Conservation (phyloP, 331 rosid species). For the Spiraea crenata region DNA sequence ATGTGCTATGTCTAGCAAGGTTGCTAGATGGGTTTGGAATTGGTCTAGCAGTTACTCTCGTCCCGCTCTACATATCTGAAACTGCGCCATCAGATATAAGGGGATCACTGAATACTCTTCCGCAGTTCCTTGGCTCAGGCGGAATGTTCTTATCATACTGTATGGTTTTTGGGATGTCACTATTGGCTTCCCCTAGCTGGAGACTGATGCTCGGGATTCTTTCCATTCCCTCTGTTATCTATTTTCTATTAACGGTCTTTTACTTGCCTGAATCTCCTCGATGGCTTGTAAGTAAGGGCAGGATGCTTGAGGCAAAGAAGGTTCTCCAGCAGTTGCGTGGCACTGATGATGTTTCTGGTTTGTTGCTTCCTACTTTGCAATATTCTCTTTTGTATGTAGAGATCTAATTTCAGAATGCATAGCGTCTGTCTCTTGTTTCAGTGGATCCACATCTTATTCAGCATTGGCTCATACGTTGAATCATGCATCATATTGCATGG, state of each 20-base stretch:
- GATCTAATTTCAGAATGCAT: constrained; percentile 1
- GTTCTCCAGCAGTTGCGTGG: constrained; percentile 84
- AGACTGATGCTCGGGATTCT: constrained; percentile 63
- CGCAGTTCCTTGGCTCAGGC: constrained; percentile 84
- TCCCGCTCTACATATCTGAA: constrained; percentile 80
- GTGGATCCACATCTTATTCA: neutral
- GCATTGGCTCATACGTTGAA: neutral
- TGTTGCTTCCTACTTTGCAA: constrained; percentile 11
- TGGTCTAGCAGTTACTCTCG: constrained; percentile 88
- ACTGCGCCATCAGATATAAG: constrained; percentile 89
- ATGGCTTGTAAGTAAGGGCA: constrained; percentile 93
- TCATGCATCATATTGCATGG: neutral
- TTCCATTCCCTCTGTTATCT: constrained; percentile 64
- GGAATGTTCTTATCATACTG: constrained; percentile 87
- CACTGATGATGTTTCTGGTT: constrained; percentile 85
- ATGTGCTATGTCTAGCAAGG: constrained; percentile 65
- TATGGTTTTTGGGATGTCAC: constrained; percentile 78
- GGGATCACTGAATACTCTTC: constrained; percentile 83
- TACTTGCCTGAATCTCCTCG: constrained; percentile 97
- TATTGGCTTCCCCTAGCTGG: constrained; percentile 52
- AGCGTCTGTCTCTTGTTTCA: neutral
- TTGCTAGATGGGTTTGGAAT: constrained; percentile 85
- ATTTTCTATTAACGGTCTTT: constrained; percentile 59
- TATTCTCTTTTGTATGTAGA: neutral
- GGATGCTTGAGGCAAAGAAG: constrained; percentile 75